Conservation (phyloP, 306 rosid species). For the Lathyrus sativus region DNA sequence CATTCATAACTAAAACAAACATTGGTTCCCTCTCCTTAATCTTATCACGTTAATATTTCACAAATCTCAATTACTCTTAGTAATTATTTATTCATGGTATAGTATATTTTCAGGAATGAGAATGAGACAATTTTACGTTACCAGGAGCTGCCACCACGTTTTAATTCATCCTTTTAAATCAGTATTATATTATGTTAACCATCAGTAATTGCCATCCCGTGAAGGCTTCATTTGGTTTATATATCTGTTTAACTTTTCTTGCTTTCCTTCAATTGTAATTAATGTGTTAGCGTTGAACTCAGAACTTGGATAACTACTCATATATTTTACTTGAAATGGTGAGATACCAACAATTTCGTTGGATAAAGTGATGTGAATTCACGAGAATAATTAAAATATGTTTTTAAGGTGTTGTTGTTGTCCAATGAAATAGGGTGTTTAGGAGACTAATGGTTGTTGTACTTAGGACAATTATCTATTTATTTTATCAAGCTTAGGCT, state of each 20-base stretch:
- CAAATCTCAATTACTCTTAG: conserved; percentile 58
- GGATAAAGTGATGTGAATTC: background rate
- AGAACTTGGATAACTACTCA: background rate
- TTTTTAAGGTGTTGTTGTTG: too few species aligned
- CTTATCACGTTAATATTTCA: conserved; percentile 79
- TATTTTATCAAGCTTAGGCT: too few species aligned
- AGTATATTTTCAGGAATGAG: conserved; percentile 41
- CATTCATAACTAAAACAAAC: conserved; percentile 27
- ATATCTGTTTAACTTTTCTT: background rate
- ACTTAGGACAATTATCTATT: too few species aligned
- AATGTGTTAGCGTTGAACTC: background rate
- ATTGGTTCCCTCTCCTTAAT: conserved; percentile 46
- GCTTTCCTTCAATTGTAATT: background rate
- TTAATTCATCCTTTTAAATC: conserved; percentile 22
- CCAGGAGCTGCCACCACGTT: conserved; percentile 45
- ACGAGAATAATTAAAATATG: too few species aligned
- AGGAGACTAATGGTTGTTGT: too few species aligned
- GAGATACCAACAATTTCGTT: background rate
- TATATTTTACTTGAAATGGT: background rate
- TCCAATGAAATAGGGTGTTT: too few species aligned
- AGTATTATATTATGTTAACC: background rate
- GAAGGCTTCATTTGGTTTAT: background rate
- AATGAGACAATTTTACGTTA: conserved; percentile 52
- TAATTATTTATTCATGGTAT: background rate
- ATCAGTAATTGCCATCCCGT: background rate